Evolutionary conservation across 768 basidiomycete species (phyloP).

Genomic region (Boletus bicolor): DNA sequence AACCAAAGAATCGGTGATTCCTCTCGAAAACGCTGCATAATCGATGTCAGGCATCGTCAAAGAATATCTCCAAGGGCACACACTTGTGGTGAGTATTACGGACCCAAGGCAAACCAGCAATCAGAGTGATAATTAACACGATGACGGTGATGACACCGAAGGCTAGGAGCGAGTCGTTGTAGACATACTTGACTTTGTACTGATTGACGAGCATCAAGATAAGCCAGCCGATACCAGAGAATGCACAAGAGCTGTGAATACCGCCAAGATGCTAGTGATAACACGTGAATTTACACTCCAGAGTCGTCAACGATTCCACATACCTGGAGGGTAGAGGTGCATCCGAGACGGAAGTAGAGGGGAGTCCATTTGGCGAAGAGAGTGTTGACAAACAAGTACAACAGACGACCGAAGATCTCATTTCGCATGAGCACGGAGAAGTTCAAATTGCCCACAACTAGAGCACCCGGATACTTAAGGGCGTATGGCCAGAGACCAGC

Average conservation of each 20-base stretch:
- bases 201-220: slow-evolving; percentile 58
- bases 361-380: slow-evolving; percentile 84
- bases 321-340: slow-evolving; percentile 71
- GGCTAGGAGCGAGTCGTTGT: slow-evolving; percentile 54
- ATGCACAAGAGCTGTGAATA: slow-evolving; percentile 73
- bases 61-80: slow-evolving; percentile 19
- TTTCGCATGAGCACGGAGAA: slow-evolving; percentile 75
- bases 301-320: background rate
- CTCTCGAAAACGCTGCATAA: slow-evolving; percentile 66
- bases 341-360: slow-evolving; percentile 65
- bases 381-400: slow-evolving; percentile 71
- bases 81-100: slow-evolving; percentile 81
- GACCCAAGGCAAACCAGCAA: slow-evolving; percentile 75
- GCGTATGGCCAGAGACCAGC: slow-evolving; percentile 69
- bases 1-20: slow-evolving; percentile 77
- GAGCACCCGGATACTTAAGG: slow-evolving; percentile 59
- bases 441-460: slow-evolving; percentile 72
- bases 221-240: slow-evolving; percentile 70
- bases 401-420: slow-evolving; percentile 74
- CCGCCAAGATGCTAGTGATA: slow-evolving; percentile 65
- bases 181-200: slow-evolving; percentile 46
- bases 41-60: background rate
- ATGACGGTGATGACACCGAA: slow-evolving; percentile 61
- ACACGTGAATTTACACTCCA: slow-evolving; percentile 5
- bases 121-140: slow-evolving; percentile 53